phyloP scores from a whole-genome alignment of 106 monocot species.

The Narthecium ossifragum region DNA sequence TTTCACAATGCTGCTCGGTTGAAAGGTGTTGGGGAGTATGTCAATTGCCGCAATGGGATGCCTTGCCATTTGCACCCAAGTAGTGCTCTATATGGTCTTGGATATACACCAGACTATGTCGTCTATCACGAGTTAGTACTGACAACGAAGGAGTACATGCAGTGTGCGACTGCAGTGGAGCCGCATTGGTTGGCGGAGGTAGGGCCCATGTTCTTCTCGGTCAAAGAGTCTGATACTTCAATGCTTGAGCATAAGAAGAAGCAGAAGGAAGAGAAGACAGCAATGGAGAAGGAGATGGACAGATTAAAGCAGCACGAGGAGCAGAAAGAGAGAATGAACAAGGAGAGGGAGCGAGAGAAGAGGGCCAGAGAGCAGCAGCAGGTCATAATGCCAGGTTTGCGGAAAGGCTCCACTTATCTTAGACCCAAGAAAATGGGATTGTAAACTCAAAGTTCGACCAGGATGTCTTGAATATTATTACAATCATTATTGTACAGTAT shows the following conservation, averaged over 20 bases:
- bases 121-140: slow-evolving; percentile 92
- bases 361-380: slow-evolving; percentile 68
- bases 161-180: slow-evolving; percentile 94
- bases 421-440: slow-evolving; percentile 72
- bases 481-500: neutral
- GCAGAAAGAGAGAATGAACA: slow-evolving; percentile 25
- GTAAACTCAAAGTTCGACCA: too few relatives aligned
- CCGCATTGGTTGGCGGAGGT: slow-evolving; percentile 92
- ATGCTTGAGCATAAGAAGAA: slow-evolving; percentile 83
- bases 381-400: slow-evolving; percentile 59
- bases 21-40: slow-evolving; percentile 94
- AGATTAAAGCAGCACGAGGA: slow-evolving; percentile 65
- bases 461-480: too few relatives aligned
- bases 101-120: slow-evolving; percentile 82
- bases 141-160: slow-evolving; percentile 91
- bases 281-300: slow-evolving; percentile 99
- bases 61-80: slow-evolving; percentile 95
- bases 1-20: slow-evolving; percentile 82
- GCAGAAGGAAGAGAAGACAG: slow-evolving; percentile 87
- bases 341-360: slow-evolving; percentile 63
- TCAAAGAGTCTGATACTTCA: slow-evolving; percentile 83
- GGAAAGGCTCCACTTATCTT: slow-evolving; percentile 36
- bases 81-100: slow-evolving; percentile 88
- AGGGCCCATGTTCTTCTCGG: slow-evolving; percentile 96
- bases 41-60: slow-evolving; percentile 86